Evolutionary conservation across 164 flowering plant species (phyloP).

Genomic region (Echeveria elegans): DNA sequence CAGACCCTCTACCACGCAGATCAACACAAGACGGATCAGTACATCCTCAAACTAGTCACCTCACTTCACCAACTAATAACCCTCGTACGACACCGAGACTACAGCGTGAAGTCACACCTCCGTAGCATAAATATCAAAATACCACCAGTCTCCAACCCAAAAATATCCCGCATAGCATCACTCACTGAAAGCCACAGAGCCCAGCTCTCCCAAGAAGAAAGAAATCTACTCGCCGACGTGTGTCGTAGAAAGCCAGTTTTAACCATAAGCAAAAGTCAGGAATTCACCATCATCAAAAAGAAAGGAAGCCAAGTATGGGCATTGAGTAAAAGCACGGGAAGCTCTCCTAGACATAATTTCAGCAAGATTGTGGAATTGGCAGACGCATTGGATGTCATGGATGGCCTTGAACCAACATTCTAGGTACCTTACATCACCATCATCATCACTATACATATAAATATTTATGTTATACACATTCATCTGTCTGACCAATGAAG

Average conservation of each 20-base stretch:
- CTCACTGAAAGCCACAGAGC: slow-evolving; percentile 10
- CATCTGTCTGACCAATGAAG: neutral
- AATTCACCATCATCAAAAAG: slow-evolving; percentile 20
- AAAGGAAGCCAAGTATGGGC: slow-evolving; percentile 20
- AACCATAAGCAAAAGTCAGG: slow-evolving; percentile 56
- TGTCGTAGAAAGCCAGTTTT: slow-evolving; percentile 24
- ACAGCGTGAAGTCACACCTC: slow-evolving; percentile 27
- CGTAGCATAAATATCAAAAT: slow-evolving; percentile 29
- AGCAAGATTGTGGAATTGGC: slow-evolving; percentile 8
- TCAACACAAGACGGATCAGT: slow-evolving; percentile 37
- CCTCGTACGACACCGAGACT: slow-evolving; percentile 32
- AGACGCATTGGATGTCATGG: slow-evolving; percentile 34
- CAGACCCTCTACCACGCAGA: slow-evolving; percentile 74
- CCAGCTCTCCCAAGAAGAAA: slow-evolving; percentile 40
- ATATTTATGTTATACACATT: neutral
- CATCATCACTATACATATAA: neutral
- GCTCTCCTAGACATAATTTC: slow-evolving; percentile 32
- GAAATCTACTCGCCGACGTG: slow-evolving; percentile 32
- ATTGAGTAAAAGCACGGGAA: slow-evolving; percentile 45
- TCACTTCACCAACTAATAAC: slow-evolving; percentile 54
- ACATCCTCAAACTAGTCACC: slow-evolving; percentile 50
- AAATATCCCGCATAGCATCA: slow-evolving; percentile 16
- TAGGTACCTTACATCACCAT: neutral
- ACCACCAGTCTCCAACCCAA: slow-evolving; percentile 13
- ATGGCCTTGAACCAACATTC: slow-evolving; percentile 25